Evolutionary conservation across 2,329 filamentous ascomycete genomes (phyloP), one percentile per base, ranked within the genome.

Genomic region (Colletotrichum tanaceti): DNA sequence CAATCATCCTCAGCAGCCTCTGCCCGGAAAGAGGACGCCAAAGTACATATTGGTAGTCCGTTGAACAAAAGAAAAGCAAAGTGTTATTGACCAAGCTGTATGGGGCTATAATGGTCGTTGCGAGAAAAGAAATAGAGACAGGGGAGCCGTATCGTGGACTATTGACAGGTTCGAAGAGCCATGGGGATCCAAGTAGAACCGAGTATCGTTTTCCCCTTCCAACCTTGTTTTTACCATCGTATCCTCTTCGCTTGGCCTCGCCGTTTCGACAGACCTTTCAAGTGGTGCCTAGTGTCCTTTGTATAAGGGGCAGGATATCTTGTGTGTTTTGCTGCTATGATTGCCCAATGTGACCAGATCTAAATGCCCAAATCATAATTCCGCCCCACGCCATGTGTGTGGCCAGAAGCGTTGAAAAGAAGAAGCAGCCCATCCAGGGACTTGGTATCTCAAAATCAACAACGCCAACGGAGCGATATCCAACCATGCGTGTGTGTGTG

Each of bases 381-480:
- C 65, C 58, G 50, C 60, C 28, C 49, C 52, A 55, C 57, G n/a
- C 20, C 28, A 32, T 35, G 35, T 44, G 52, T 59, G 54, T 58
- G 55, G 49, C 47, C 55, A 60, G 62, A 71, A 65, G 47, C 53
- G 44, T 71, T 57, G 69, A 70, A 70, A 66, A 52, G 66, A 65
- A 70, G 61, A 71, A 59, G 47, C 49, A 58, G 44, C 69, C 66
- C 69, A 55, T 58, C 61, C 50, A 54, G 66, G 66, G 58, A 66
- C 66, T 71, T 71, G 69, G 69, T 71, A 71, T 71, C 69, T 71
- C 66, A 69, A 69, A 71, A 71, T 69, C 61, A 71, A 65, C 69
- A 71, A 71, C 69, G 69, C 69, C 69, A 63, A 65, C 62, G 53
- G 53, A 70, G 60, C 61, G 58, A 65, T 66, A 50, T 65, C 66